Percentiles rank a stretch among this genome's conserved stretches.
Evolutionary conservation across 768 basidiomycete species (phyloP).

Genomic region (Tulasnella sp.): DNA sequence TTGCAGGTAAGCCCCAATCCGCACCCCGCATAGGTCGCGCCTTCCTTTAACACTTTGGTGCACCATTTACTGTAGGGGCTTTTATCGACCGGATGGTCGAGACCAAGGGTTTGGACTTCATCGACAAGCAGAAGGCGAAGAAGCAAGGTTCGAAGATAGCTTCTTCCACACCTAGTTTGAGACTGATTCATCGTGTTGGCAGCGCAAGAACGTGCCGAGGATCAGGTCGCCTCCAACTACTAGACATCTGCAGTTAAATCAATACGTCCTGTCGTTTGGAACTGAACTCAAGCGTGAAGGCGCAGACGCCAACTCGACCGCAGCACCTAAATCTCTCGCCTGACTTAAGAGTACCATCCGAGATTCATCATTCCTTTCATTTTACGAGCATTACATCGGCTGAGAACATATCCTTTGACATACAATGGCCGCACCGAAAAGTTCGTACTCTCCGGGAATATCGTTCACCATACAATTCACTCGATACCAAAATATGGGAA

Average conservation of each 20-base stretch:
- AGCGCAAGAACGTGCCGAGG: conserved; percentile 7
- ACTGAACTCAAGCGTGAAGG: too few relatives aligned
- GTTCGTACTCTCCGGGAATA: background rate
- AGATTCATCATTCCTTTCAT: too few relatives aligned
- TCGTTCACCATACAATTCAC: background rate
- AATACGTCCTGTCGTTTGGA: too few relatives aligned
- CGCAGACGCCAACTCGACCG: too few relatives aligned
- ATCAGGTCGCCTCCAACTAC: background rate
- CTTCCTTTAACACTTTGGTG: background rate
- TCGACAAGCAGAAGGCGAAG: conserved; percentile 36
- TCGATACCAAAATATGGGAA: background rate
- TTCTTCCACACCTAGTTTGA: too few relatives aligned
- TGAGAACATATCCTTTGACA: too few relatives aligned
- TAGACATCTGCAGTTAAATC: background rate
- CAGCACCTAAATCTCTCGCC: too few relatives aligned
- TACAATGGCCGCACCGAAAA: background rate
- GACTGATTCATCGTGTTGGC: background rate
- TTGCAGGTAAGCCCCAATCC: conserved; percentile 19
- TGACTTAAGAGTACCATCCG: too few relatives aligned
- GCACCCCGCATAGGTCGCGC: background rate
- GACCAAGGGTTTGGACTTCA: conserved; percentile 35
- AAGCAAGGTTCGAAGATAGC: conserved; percentile 22
- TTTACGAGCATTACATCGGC: too few relatives aligned
- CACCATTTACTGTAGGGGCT: background rate
- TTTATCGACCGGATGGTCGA: conserved; percentile 34